A percentile compares a stretch with the other conserved stretches of the same genome.
These are phyloP conservation scores for Neurospora intermedia DNA, from an alignment of 495 filamentous ascomycete genomes.

Conservation along the genomic window DNA sequence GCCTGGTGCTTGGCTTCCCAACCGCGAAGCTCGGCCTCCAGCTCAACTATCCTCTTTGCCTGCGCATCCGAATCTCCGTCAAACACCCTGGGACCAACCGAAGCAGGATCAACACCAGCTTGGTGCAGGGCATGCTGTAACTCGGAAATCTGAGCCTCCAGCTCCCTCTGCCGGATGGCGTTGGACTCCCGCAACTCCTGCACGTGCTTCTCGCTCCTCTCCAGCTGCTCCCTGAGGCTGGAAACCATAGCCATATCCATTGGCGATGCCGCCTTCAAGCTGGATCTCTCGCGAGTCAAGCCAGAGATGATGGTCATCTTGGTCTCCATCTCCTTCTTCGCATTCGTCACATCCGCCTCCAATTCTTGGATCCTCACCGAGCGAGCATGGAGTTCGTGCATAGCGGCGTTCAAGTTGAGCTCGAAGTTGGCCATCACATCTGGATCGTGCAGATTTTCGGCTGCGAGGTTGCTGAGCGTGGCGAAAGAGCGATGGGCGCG, in stretches of 20 bases:
- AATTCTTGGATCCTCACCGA: conserved; percentile 84
- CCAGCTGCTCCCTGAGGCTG: conserved; percentile 73
- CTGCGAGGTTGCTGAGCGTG: conserved; percentile 74
- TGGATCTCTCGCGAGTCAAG: conserved; percentile 81
- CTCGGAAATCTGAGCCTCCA: conserved; percentile 55
- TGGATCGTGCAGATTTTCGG: conserved; percentile 69
- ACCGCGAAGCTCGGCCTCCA: conserved; percentile 63
- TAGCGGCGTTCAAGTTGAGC: conserved; percentile 76
- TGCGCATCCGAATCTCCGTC: conserved; percentile 32
- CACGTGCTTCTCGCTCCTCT: conserved; percentile 75
- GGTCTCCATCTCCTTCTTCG: conserved; percentile 91
- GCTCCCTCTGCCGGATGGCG: conserved; percentile 58
- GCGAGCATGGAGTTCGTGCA: conserved; percentile 80
- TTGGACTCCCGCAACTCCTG: conserved; percentile 63
- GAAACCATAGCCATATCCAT: conserved; percentile 92
- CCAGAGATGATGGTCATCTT: conserved; percentile 93
- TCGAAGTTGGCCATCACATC: conserved; percentile 90
- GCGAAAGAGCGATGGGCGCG: conserved; percentile 88
- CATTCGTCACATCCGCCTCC: conserved; percentile 69
- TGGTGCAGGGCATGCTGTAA: conserved; percentile 47
- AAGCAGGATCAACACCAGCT: conserved; percentile 14
- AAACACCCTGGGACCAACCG: conserved; percentile 9
- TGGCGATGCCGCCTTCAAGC: conserved; percentile 66
- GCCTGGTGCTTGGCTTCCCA: conserved; percentile 68
- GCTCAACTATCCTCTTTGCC: conserved; percentile 52